A percentile compares a stretch with the other conserved stretches of the same genome.
Evolutionary conservation across 2,329 filamentous ascomycete species (phyloP).

Genomic region (Monosporascus sp.): DNA sequence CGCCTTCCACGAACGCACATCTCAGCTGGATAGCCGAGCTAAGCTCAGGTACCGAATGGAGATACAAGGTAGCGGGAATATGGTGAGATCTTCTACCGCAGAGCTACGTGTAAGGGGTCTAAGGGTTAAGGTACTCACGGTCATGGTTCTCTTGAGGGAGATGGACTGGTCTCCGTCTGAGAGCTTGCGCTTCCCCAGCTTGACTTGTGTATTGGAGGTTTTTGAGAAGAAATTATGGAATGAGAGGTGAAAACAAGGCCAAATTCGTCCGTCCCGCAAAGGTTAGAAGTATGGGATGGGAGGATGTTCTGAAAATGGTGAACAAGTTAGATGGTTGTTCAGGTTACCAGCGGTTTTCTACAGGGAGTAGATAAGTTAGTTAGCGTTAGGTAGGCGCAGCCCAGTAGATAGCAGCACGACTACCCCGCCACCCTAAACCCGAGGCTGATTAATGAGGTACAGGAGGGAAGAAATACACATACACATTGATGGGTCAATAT

Average conservation of each 20-base stretch:
- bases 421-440: background rate
- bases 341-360: background rate
- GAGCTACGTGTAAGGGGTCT: background rate
- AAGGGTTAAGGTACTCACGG: constrained; percentile 39
- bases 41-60: too few species aligned
- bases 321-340: background rate
- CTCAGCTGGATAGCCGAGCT: too few species aligned
- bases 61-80: too few species aligned
- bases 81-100: too few species aligned
- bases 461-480: too few species aligned
- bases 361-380: background rate
- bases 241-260: background rate
- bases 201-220: constrained; percentile 29
- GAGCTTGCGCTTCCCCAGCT: constrained; percentile 64
- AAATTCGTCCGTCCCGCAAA: background rate
- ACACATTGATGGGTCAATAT: too few species aligned
- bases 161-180: constrained; percentile 54
- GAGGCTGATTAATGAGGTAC: too few species aligned
- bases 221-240: background rate
- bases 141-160: constrained; percentile 55
- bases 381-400: background rate
- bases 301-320: background rate
- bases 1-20: background rate
- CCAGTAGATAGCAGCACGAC: background rate
- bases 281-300: background rate